Evolutionary conservation across 2,329 filamentous ascomycete species (phyloP).

Genomic region (Colletotrichum spinosum): DNA sequence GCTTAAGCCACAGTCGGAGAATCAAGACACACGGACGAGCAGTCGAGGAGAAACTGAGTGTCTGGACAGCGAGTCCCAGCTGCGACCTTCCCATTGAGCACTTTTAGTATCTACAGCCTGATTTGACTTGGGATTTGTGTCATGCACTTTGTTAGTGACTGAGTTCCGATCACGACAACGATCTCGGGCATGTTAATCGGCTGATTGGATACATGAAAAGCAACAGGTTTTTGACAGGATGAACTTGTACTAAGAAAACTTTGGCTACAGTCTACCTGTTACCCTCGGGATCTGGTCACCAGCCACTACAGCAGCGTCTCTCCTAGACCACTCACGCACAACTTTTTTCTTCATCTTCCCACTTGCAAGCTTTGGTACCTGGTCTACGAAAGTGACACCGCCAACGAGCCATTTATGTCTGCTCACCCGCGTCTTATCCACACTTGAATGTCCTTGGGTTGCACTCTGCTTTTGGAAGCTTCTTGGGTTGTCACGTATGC

Average conservation of each 20-base stretch:
- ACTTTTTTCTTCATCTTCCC: conserved; percentile 69
- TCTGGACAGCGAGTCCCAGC: no score
- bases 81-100: no score
- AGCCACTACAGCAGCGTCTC: conserved; percentile 54
- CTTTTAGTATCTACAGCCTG: no score
- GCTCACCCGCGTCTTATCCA: conserved; percentile 59
- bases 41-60: no score
- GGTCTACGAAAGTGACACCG: conserved; percentile 65
- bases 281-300: conserved; percentile 30
- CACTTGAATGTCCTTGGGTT: conserved; percentile 63
- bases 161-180: not conserved
- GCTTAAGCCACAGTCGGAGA: no score
- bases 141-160: not conserved
- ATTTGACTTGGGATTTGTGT: no score
- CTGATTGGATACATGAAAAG: no score
- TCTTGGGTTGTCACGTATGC: conserved; percentile 65
- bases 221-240: no score
- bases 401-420: conserved; percentile 65
- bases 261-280: conserved; percentile 18
- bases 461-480: conserved; percentile 56
- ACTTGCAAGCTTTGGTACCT: conserved; percentile 66
- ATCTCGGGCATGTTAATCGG: not conserved
- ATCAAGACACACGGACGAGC: no score
- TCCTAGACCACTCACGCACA: conserved; percentile 68
- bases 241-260: not conserved